Conservation (phyloP, 176 grass and related monocot genomes). For the Bothriochloa decipiens region DNA sequence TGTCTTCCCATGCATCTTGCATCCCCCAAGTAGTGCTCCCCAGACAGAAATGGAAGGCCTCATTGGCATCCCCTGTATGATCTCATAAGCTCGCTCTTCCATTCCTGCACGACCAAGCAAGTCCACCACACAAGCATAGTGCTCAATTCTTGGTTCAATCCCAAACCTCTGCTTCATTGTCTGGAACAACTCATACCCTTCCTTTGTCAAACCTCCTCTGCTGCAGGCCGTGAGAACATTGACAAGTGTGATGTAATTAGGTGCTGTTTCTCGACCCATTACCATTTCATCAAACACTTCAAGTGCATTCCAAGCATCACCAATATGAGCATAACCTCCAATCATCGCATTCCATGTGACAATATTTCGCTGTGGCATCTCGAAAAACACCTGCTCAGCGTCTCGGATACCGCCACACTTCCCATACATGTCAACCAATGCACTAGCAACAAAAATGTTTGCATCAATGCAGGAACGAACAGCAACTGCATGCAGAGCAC, state of each 20-base stretch:
- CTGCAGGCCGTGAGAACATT: slow-evolving; percentile 73
- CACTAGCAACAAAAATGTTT: slow-evolving; percentile 77
- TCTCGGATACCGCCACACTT: slow-evolving; percentile 71
- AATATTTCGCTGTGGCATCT: slow-evolving; percentile 65
- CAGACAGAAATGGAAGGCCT: slow-evolving; percentile 72
- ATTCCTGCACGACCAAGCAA: slow-evolving; percentile 80
- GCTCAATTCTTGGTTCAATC: slow-evolving; percentile 68
- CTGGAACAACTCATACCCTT: slow-evolving; percentile 70
- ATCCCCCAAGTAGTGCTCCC: slow-evolving; percentile 81
- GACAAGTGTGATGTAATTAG: slow-evolving; percentile 79
- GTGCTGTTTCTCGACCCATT: slow-evolving; percentile 46
- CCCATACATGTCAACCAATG: slow-evolving; percentile 83
- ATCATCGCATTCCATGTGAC: slow-evolving; percentile 80
- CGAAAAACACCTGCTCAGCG: slow-evolving; percentile 52
- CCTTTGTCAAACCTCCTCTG: slow-evolving; percentile 68
- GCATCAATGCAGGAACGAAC: slow-evolving; percentile 58
- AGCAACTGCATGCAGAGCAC: slow-evolving; percentile 58
- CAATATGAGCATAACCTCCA: slow-evolving; percentile 68
- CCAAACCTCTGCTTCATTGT: slow-evolving; percentile 72
- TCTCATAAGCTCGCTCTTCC: slow-evolving; percentile 52
- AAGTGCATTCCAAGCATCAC: slow-evolving; percentile 63
- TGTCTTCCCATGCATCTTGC: slow-evolving; percentile 80
- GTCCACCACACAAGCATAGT: slow-evolving; percentile 86
- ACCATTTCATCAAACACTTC: slow-evolving; percentile 67
- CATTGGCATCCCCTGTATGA: slow-evolving; percentile 78